These are phyloP conservation scores for Phaeosphaeriaceae sp. DNA, from an alignment of 2,329 filamentous ascomycete genomes.

Conservation along the genomic window DNA sequence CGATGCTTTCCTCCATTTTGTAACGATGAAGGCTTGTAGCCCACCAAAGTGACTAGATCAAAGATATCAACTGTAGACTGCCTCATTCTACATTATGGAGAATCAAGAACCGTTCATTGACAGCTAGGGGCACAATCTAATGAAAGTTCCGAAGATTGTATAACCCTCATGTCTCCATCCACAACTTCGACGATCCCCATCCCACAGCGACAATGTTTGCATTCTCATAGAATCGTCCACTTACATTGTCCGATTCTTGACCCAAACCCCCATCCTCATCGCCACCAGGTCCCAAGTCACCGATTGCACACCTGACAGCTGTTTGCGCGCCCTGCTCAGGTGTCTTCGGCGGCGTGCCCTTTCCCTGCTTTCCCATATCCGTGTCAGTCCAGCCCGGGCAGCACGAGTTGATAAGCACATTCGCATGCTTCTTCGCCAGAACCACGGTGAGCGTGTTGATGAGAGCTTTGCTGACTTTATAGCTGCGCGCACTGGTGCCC, in stretches of 20 bases:
- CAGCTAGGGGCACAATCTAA: too few relatives aligned
- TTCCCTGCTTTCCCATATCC: constrained; percentile 27
- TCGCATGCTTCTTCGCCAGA: constrained; percentile 13
- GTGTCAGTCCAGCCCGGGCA: constrained; percentile 34
- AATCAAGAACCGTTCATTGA: not conserved
- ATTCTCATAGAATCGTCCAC: constrained; percentile 22
- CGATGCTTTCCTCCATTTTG: too few relatives aligned
- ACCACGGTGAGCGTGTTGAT: constrained; percentile 24
- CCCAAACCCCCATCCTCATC: constrained; percentile 11
- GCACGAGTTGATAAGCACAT: constrained; percentile 18
- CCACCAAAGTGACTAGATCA: too few relatives aligned
- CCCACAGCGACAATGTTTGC: constrained; percentile 14
- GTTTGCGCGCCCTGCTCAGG: constrained; percentile 22
- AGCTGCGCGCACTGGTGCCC: constrained; percentile 17
- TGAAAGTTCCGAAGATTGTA: not conserved
- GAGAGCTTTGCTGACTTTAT: constrained; percentile 33
- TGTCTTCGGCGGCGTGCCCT: constrained; percentile 25
- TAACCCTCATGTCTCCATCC: constrained; percentile 3
- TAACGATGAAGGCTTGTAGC: too few relatives aligned
- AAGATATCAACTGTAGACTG: too few relatives aligned
- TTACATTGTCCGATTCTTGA: constrained; percentile 7
- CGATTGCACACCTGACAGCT: constrained; percentile 19
- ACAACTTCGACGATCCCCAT: constrained; percentile 20
- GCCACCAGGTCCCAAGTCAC: constrained; percentile 16
- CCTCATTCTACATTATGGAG: too few relatives aligned